Percentiles rank a stretch among this genome's conserved stretches.
phyloP scores from a whole-genome alignment of 805 yeast species.

The Soucietia sequanensis region DNA sequence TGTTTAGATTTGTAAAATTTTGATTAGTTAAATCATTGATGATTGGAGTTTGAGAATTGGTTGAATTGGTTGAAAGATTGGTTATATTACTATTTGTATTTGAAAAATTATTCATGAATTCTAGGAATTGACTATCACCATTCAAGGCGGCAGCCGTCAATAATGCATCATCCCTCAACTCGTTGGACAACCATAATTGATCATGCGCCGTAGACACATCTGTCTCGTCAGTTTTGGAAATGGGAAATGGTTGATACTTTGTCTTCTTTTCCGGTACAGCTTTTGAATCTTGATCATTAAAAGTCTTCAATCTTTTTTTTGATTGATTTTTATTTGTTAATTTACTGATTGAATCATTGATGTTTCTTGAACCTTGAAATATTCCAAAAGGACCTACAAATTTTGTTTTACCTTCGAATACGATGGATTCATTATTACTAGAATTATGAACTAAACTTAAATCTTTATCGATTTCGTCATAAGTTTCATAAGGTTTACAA shows the following conservation, averaged over 20 bases:
- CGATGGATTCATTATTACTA: constrained; percentile 29
- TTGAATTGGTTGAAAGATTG: constrained; percentile 4
- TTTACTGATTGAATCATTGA: neutral
- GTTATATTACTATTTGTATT: neutral
- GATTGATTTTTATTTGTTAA: neutral
- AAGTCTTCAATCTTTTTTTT: neutral
- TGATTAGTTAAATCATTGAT: constrained; percentile 3
- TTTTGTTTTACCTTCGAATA: constrained; percentile 47
- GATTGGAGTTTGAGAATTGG: constrained; percentile 4
- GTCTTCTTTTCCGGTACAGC: constrained; percentile 1
- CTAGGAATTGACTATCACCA: constrained; percentile 58
- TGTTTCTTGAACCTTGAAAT: constrained; percentile 35
- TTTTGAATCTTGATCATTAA: neutral
- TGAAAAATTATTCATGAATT: constrained; percentile 39
- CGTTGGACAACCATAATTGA: constrained; percentile 69
- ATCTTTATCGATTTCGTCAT: constrained; percentile 80
- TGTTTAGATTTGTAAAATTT: constrained; percentile 6
- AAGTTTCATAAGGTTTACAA: constrained; percentile 54
- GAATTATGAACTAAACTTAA: constrained; percentile 54
- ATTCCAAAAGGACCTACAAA: constrained; percentile 82
- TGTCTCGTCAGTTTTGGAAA: constrained; percentile 10
- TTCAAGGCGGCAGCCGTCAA: constrained; percentile 70
- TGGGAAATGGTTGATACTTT: neutral
- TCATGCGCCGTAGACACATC: constrained; percentile 39
- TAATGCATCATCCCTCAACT: constrained; percentile 67